Conservation (phyloP, 2,329 filamentous ascomycete genomes). For the Corniculantispora saksenae region DNA sequence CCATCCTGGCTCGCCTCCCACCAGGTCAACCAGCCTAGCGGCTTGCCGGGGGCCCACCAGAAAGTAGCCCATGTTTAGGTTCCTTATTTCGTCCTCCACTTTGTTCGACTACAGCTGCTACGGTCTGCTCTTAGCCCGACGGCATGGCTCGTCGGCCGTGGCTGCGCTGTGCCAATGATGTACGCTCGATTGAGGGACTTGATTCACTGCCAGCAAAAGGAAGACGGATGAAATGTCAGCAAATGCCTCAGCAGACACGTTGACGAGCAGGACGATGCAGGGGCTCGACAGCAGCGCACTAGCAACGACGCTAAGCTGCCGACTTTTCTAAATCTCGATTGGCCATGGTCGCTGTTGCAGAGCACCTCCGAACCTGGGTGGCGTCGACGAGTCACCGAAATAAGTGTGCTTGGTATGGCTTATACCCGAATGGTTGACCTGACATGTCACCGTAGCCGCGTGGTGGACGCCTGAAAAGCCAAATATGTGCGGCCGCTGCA, state of each 20-base stretch:
- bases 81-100: conserved; percentile 9
- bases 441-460: background rate
- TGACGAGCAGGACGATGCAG: background rate
- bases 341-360: background rate
- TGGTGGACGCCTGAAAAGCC: background rate
- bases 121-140: background rate
- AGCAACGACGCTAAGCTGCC: conserved; percentile 6
- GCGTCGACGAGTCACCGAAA: conserved; percentile 9
- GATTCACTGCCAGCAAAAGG: background rate
- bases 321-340: conserved; percentile 15
- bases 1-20: background rate
- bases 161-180: background rate
- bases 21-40: conserved; percentile 7
- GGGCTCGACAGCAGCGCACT: background rate
- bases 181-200: background rate
- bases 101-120: background rate
- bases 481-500: background rate
- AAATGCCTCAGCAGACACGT: conserved; percentile 12
- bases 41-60: background rate
- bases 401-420: conserved; percentile 8
- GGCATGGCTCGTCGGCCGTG: background rate
- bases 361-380: conserved; percentile 8
- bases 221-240: background rate
- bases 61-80: background rate
- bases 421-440: conserved; percentile 10